These are phyloP conservation scores for Dothideomycetes sp. DNA, from an alignment of 2,329 filamentous ascomycete species.

Conservation along the genomic window DNA sequence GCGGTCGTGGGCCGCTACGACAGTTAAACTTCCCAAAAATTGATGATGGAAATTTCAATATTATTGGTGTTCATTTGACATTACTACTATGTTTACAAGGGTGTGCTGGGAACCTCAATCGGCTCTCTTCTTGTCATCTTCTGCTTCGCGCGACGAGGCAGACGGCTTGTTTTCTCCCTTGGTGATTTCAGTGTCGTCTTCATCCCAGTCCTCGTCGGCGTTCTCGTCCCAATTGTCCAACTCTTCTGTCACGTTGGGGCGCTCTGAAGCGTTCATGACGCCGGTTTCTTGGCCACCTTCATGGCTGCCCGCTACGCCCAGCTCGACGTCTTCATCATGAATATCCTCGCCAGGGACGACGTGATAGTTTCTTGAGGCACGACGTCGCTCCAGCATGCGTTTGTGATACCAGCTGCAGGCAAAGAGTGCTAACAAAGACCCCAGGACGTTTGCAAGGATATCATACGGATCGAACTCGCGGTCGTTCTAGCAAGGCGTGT, in stretches of 20 bases:
- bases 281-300: constrained; percentile 25
- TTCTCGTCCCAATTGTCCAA: constrained; percentile 95
- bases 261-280: constrained; percentile 49
- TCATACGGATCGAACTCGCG: constrained; percentile 67
- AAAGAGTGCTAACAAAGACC: constrained; percentile 61
- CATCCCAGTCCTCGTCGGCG: constrained; percentile 57
- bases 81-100: no score
- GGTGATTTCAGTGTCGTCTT: constrained; percentile 36
- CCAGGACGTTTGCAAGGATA: constrained; percentile 77
- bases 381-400: constrained; percentile 84
- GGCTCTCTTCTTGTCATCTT: constrained; percentile 33
- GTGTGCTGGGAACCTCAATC: constrained; percentile 28
- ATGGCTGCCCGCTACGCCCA: constrained; percentile 50
- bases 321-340: constrained; percentile 58
- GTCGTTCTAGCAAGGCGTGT: constrained; percentile 29
- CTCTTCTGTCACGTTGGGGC: constrained; percentile 63
- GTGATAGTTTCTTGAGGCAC: constrained; percentile 63
- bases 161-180: constrained; percentile 20
- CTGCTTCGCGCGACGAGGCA: constrained; percentile 19
- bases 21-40: constrained; percentile 13
- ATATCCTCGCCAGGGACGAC: constrained; percentile 52
- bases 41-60: no score
- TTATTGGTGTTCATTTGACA: background rate
- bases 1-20: constrained; percentile 12
- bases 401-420: constrained; percentile 88